Evolutionary conservation across 495 filamentous ascomycete species (phyloP), one percentile per base, ranked within the genome.

Genomic region (Physcia stellaris): DNA sequence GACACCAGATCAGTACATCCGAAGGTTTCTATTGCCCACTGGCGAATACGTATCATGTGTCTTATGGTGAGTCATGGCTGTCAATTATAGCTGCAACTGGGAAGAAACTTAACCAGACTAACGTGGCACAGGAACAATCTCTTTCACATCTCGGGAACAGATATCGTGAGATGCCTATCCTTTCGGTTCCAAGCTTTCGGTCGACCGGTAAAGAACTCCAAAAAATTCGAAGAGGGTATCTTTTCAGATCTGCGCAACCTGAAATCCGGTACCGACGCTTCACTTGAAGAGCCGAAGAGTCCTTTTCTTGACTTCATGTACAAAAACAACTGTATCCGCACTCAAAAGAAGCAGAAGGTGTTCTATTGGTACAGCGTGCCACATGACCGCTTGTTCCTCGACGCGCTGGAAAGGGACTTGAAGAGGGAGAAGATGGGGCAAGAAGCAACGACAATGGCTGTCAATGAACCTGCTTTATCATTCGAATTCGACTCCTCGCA

Each of bases 291-390:
- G 61, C 90, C 90, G 24, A 98, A 98, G 70, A 95, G 88, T 65
- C 75, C 83, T 2, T 98, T 98, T 64, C 73, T 98, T 35, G 90
- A 98, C 57, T 98, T 96, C 62, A 70, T 98, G 35, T 98, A 96
- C 70, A 98, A 98, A 73, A 96, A 98, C 70, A 98, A 98, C 62
- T 98, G 90, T 72, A 98, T 98, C 51, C 75, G 90, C 47, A 98
- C 90, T 19, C 90, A 98, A 61, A 98, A 98, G 75, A 98, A 98
- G 72, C 90, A 98, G 55, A 98, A 98, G 68, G 90, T 98, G 48
- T 98, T 98, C 52, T 98, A 95, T 63, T 98, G 90, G 90, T 98
- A 98, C 60, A 94, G 87, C 63, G 90, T 98, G 38, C 90, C 90
- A 5, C 90, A 98, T 58, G 90, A 98, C 64, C 76, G 90, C 24